Conservation (phyloP, 1,284 basidiomycete genomes). For the Ceratorhiza oryzae-sativae region DNA sequence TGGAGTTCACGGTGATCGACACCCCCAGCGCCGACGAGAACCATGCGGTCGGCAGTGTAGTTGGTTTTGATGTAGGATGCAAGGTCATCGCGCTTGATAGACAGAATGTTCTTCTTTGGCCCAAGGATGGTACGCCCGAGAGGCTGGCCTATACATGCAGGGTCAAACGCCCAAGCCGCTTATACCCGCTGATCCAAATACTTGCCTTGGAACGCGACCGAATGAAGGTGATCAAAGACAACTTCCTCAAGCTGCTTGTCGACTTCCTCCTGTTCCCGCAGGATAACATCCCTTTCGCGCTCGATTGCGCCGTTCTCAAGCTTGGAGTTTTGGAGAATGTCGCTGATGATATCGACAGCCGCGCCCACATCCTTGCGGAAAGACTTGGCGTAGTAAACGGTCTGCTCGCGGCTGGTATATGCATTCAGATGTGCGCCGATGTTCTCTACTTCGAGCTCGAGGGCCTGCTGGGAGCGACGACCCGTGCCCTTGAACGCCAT, state of each 20-base stretch:
- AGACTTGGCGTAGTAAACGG: conserved; percentile 99
- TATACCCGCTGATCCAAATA: conserved; percentile 41
- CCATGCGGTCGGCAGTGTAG: conserved; percentile 99
- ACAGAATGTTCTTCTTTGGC: conserved; percentile 95
- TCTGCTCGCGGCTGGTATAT: conserved; percentile 98
- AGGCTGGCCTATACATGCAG: conserved; percentile 70
- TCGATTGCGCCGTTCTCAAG: conserved; percentile 90
- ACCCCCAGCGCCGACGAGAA: conserved; percentile 95
- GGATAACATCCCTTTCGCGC: conserved; percentile 95
- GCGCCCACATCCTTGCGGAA: conserved; percentile 95
- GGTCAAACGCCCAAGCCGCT: conserved; percentile 38
- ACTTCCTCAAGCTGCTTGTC: conserved; percentile 99
- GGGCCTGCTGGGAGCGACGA: conserved; percentile 85
- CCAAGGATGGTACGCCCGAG: conserved; percentile 98
- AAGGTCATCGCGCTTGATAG: conserved; percentile 93
- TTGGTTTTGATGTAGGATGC: conserved; percentile 94
- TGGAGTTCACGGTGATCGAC: conserved; percentile 93
- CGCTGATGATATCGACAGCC: conserved; percentile 96
- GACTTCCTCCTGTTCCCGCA: conserved; percentile 98
- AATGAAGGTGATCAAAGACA: conserved; percentile 97
- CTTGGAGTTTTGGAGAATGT: conserved; percentile 98
- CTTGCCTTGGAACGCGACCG: conserved; percentile 93
- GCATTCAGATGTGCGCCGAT: conserved; percentile 98
- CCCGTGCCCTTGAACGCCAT: conserved; percentile 97
- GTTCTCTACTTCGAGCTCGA: conserved; percentile 99